Evolutionary conservation across 2,329 filamentous ascomycete species (phyloP).

Genomic region (Fusarium tanahbumbuense): DNA sequence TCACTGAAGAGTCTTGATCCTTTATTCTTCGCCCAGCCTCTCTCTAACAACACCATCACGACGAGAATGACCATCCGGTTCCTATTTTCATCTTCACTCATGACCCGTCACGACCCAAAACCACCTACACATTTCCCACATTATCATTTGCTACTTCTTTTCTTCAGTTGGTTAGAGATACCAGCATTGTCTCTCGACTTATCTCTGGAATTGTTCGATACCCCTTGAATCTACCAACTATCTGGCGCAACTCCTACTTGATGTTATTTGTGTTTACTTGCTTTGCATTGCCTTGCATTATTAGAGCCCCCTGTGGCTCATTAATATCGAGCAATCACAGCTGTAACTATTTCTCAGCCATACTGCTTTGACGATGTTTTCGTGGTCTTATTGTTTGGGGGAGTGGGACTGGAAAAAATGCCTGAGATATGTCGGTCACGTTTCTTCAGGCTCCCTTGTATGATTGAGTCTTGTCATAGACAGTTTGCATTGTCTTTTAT

Average conservation of each 20-base stretch:
- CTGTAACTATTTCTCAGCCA: slow-evolving; percentile 9
- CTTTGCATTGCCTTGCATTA: slow-evolving; percentile 26
- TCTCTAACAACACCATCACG: slow-evolving; percentile 24
- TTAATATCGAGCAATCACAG: slow-evolving; percentile 9
- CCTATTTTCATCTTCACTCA: slow-evolving; percentile 41
- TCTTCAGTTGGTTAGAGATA: slow-evolving; percentile 41
- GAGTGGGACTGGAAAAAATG: slow-evolving; percentile 19
- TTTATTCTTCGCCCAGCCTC: slow-evolving; percentile 15
- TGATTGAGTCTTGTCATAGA: slow-evolving; percentile 34
- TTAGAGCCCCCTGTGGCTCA: slow-evolving; percentile 8
- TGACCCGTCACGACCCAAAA: slow-evolving; percentile 44
- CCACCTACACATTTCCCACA: slow-evolving; percentile 38
- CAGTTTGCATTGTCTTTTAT: slow-evolving; percentile 25
- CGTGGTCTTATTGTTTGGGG: slow-evolving; percentile 15
- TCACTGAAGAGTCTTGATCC: slow-evolving; percentile 68
- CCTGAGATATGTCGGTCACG: slow-evolving; percentile 6
- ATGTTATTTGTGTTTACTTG: slow-evolving; percentile 18
- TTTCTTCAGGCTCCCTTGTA: slow-evolving; percentile 23
- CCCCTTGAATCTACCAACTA: slow-evolving; percentile 31
- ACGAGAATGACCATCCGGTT: slow-evolving; percentile 39
- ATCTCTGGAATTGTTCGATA: slow-evolving; percentile 40
- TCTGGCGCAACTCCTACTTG: slow-evolving; percentile 31
- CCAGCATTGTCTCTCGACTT: slow-evolving; percentile 23
- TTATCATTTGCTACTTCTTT: slow-evolving; percentile 33
- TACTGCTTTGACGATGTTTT: slow-evolving; percentile 13